phyloP scores from a whole-genome alignment of 1,284 basidiomycete genomes.

The Entoloma clypeatum region DNA sequence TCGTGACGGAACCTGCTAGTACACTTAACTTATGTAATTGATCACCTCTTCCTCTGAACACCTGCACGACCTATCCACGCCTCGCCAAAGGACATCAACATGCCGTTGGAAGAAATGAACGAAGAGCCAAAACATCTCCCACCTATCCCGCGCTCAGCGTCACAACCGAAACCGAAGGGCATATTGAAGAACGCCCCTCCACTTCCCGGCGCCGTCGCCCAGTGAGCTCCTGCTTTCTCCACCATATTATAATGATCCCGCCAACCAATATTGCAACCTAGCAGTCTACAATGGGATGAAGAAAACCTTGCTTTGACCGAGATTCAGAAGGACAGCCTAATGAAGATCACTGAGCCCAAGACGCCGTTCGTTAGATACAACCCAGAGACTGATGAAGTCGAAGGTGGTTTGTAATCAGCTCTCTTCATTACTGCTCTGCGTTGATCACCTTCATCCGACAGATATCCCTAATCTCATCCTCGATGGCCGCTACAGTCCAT shows the following conservation, averaged over 20 bases:
- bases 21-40: too few relatives aligned
- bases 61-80: too few relatives aligned
- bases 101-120: constrained; percentile 36
- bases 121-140: constrained; percentile 37
- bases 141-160: constrained; percentile 51
- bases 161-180: constrained; percentile 71
- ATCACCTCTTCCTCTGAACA: background rate
- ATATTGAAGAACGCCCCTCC: constrained; percentile 78
- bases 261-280: constrained; percentile 19
- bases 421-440: too few relatives aligned
- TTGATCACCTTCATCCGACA: too few relatives aligned
- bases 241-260: background rate
- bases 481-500: constrained; percentile 33
- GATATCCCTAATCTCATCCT: constrained; percentile 70
- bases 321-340: constrained; percentile 87
- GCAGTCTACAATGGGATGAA: constrained; percentile 85
- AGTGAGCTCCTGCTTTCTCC: constrained; percentile 40
- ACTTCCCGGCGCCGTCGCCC: constrained; percentile 35
- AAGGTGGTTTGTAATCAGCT: constrained; percentile 72
- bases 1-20: too few relatives aligned
- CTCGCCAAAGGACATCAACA: too few relatives aligned
- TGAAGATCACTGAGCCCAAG: constrained; percentile 97
- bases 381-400: constrained; percentile 77
- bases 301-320: constrained; percentile 88
- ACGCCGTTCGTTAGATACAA: constrained; percentile 94